Evolutionary conservation across 2,329 filamentous ascomycete genomes (phyloP).

Genomic region (Pseudogymnoascus destructans): DNA sequence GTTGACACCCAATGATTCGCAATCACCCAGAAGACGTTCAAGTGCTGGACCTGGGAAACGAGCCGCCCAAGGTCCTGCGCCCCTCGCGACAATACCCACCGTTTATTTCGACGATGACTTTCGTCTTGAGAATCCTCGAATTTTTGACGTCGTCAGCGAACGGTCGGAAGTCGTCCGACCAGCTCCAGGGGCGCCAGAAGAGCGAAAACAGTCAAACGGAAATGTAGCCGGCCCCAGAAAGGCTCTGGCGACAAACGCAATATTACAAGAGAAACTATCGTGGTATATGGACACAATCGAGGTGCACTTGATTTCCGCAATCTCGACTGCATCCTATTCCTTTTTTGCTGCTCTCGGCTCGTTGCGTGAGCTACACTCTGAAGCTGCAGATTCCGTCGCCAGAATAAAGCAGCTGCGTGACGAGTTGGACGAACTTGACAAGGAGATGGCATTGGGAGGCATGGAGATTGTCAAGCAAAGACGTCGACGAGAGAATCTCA

Average conservation of each 20-base stretch:
- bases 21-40: constrained; percentile 34
- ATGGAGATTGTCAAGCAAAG: constrained; percentile 76
- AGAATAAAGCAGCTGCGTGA: constrained; percentile 70
- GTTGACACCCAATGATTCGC: constrained; percentile 21
- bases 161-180: constrained; percentile 86
- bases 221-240: constrained; percentile 55
- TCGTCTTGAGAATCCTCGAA: constrained; percentile 87
- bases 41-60: constrained; percentile 41
- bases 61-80: constrained; percentile 60
- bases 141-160: constrained; percentile 93
- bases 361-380: constrained; percentile 76
- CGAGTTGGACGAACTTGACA: constrained; percentile 69
- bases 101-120: constrained; percentile 96
- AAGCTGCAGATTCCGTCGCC: constrained; percentile 80
- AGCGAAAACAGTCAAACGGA: constrained; percentile 44
- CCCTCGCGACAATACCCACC: constrained; percentile 77
- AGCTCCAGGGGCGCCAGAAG: constrained; percentile 39
- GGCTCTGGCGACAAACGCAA: constrained; percentile 87
- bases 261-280: constrained; percentile 92
- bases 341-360: constrained; percentile 94
- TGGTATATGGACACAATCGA: constrained; percentile 99
- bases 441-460: constrained; percentile 75
- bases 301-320: constrained; percentile 90
- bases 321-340: constrained; percentile 86
- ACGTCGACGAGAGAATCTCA: constrained; percentile 69